Base-by-base conservation (phyloP, 2,329 filamentous ascomycete genomes). In the Cordyceps farinosa region DNA sequence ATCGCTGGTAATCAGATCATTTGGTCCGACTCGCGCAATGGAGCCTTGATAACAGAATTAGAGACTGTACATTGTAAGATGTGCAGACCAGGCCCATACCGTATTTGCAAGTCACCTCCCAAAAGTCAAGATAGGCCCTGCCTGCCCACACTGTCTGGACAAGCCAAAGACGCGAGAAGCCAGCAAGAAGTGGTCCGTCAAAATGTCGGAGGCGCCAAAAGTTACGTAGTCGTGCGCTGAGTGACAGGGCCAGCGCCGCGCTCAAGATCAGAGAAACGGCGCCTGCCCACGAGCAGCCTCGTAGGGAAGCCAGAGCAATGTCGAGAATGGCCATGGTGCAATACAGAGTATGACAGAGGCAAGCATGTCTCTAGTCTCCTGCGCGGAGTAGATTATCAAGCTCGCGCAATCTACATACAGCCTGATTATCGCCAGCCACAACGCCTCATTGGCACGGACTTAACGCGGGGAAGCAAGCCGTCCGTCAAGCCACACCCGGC, bases 121-220 rank as follows among this genome's bases (percentile, higher is more conserved):
- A 74, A 38, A 76, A 70, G n/a, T 77, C 72, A 1, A 76, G 68
- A 62, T 77, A 71, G 13, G 70, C 70, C 34, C 67, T 69, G 3
- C 75, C 76, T 9, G 72, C 70, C 4, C 69, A 66, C 2, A 75
- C 71, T 9, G 66, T 67, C 17, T 66, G 68, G 10, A 75, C 65
- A 27, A 80, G 67, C 76, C 77, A 81, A 66, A 75, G 69, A 59
- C 76, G 77, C 0, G 78, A 78, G 40, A 80, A 72, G 0, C 67
- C 71, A 1, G 77, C 76, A 3, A 71, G 55, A 17, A 67, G 66
- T 5, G 79, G 79, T 0, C 79, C 79, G 6, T 73, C 73, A 61
- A 80, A 70, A 64, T 78, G 74, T 11, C 76, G 72, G 7, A 81
- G 73, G 32, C 77, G 73, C 34, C 64, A 68, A 67, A 77, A 79